These are phyloP conservation scores for Acanthamoeba quina DNA, from an alignment of 208 protist species.

Conservation along the genomic window DNA sequence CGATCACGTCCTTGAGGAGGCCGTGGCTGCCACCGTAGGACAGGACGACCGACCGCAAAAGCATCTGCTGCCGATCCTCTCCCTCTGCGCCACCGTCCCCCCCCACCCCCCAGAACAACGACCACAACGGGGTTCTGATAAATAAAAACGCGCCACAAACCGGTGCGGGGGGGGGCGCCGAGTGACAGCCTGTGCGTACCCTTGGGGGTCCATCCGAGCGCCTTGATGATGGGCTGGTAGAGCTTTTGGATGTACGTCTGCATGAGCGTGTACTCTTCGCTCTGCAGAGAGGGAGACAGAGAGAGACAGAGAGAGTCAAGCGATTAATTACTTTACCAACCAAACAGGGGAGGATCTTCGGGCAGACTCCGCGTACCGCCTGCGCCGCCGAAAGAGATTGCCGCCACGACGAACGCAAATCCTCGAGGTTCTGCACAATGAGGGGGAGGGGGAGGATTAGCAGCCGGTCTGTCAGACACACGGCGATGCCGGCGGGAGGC, in stretches of 20 bases:
- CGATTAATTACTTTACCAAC: background rate
- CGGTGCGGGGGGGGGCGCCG: too few relatives aligned
- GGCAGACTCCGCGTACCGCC: background rate
- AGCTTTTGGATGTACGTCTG: constrained; percentile 22
- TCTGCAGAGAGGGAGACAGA: too few relatives aligned
- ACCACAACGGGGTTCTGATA: too few relatives aligned
- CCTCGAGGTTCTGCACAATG: background rate
- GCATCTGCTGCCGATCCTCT: constrained; percentile 38
- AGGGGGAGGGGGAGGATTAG: background rate
- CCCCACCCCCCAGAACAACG: too few relatives aligned
- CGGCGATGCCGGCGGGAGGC: background rate
- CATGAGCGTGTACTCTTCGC: constrained; percentile 21
- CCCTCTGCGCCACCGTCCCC: too few relatives aligned
- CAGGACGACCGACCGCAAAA: constrained; percentile 18
- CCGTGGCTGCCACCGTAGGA: constrained; percentile 43
- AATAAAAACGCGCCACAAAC: too few relatives aligned
- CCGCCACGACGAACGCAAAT: constrained; percentile 36
- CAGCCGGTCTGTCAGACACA: too few relatives aligned
- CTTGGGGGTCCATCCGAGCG: constrained; percentile 35
- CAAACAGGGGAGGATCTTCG: background rate
- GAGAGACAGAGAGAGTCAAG: background rate
- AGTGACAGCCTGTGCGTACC: too few relatives aligned
- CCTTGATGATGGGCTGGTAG: constrained; percentile 30
- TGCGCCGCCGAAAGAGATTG: background rate
- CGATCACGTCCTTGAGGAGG: constrained; percentile 31